Evolutionary conservation across 495 filamentous ascomycete genomes (phyloP), one percentile per base, ranked within the genome.

Genomic region (Penicillium canescens): DNA sequence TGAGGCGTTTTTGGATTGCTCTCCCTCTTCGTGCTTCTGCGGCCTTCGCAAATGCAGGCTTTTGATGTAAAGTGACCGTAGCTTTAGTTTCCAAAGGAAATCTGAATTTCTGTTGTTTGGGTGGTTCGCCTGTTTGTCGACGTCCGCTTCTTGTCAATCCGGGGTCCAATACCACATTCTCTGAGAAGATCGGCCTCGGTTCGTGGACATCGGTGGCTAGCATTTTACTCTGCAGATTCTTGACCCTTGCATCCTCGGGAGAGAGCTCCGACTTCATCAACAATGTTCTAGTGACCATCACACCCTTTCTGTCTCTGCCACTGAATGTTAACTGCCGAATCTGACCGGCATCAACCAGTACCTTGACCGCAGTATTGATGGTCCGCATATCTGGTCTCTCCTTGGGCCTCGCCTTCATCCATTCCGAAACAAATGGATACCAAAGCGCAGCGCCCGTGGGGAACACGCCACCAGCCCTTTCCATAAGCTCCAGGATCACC

Each of bases 381-480:
- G 77, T 86, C 54, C 64, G 69, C 46, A 68, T 74, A 69, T 80
- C 83, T 1, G 83, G 81, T 18, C 56, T 71, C 55, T 68, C 73
- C 42, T 68, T 70, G 54, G 65, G 61, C 9, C 70, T 75, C 20
- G 56, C 69, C 52, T 85, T 84, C 23, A 76, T 68, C 84, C 86
- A 91, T 35, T 77, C 68, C 2, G 75, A 77, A 10, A 78, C 68
- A 55, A 91, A 84, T n/a, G 89, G 85, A 59, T 84, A 81, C 69
- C 84, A 88, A 4, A 97, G 72, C 42, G 89, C 84, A 47, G 78
- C 78, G n/a, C 86, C 82, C 21, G 86, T 83, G 10, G 89, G 89
- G 51, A 89, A 92, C 3, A 89, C 84, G 3, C 90, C 90, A 34
- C 77, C 73, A 55, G 87, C 88, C 41, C 78, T 80, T 24, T 87